Conservation (phyloP, 257 asterid species). For the Solanum chilense region DNA sequence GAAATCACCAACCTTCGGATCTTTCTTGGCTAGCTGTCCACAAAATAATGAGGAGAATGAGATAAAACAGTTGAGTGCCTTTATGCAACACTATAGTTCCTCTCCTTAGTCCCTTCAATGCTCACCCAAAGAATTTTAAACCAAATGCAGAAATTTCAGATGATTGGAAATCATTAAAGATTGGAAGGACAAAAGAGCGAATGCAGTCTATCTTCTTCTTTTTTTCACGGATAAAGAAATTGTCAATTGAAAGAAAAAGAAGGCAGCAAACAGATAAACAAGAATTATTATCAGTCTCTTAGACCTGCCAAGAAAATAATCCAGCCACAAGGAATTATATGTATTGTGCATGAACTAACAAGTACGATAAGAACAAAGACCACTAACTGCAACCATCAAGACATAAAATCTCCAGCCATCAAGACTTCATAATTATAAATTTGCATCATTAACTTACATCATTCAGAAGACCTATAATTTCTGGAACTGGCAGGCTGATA, state of each 20-base stretch:
- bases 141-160: neutral
- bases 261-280: neutral
- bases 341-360: neutral
- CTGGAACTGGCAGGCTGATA: conserved; percentile 61
- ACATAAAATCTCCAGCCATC: neutral
- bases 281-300: neutral
- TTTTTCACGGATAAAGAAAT: neutral
- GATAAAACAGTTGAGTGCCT: neutral
- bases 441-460: conserved; percentile 29
- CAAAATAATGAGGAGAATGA: neutral
- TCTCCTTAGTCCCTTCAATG: neutral
- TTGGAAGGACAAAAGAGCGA: neutral
- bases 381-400: neutral
- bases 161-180: neutral
- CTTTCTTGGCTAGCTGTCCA: conserved; percentile 49
- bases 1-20: conserved; percentile 37
- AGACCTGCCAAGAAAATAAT: neutral
- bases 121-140: neutral
- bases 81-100: neutral
- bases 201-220: neutral
- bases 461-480: conserved; percentile 38
- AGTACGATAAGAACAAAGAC: neutral
- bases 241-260: neutral
- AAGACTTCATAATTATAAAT: neutral
- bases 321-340: neutral